Percentiles rank a stretch among this genome's conserved stretches.
These are phyloP conservation scores for Neocatenulostroma microsporum DNA, from an alignment of 2,329 filamentous ascomycete species.

Conservation along the genomic window DNA sequence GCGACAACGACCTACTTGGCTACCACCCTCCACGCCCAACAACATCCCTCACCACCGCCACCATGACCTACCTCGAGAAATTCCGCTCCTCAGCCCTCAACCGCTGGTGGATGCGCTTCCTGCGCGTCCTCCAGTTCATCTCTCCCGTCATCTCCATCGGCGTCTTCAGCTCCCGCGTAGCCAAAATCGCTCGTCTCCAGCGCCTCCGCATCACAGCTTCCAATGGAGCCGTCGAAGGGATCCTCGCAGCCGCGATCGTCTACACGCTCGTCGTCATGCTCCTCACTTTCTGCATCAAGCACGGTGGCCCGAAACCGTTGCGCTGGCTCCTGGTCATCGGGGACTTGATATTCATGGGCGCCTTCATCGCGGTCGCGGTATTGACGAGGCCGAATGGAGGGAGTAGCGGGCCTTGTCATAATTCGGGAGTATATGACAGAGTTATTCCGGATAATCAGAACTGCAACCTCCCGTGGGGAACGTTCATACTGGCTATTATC, in stretches of 20 bases:
- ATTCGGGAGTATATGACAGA: background rate
- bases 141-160: constrained; percentile 38
- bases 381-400: constrained; percentile 24
- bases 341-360: constrained; percentile 35
- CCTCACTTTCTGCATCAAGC: constrained; percentile 30
- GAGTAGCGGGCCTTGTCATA: constrained; percentile 3
- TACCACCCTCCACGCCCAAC: too few relatives aligned
- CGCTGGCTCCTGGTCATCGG: constrained; percentile 36
- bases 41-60: too few relatives aligned
- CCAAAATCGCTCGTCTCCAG: constrained; percentile 35
- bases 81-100: constrained; percentile 10
- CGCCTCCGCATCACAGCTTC: constrained; percentile 28
- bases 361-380: constrained; percentile 39
- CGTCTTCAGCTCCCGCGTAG: constrained; percentile 36
- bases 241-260: constrained; percentile 38
- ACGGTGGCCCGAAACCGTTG: constrained; percentile 26
- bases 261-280: constrained; percentile 36
- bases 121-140: constrained; percentile 38
- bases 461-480: constrained; percentile 38
- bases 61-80: constrained; percentile 5
- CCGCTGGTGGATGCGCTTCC: constrained; percentile 26
- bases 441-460: constrained; percentile 20
- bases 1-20: too few relatives aligned
- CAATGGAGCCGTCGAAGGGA: constrained; percentile 38
- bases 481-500: constrained; percentile 38